phyloP scores from a whole-genome alignment of 805 yeast species.

The Metschnikowia lunata region DNA sequence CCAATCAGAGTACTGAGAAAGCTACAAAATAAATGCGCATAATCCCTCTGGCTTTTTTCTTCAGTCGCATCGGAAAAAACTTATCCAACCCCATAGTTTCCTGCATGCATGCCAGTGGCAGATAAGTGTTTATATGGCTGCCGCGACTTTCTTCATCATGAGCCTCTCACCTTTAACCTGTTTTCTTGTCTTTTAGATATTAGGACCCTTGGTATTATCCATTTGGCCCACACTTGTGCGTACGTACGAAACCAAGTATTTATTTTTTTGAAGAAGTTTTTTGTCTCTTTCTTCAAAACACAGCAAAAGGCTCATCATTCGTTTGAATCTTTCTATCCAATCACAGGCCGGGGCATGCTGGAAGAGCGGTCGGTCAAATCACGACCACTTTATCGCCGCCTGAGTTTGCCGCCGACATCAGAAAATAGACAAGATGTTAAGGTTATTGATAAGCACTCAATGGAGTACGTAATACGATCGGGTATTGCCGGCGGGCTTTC shows the following conservation, averaged over 20 bases:
- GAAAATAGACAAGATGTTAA: conserved; percentile 11
- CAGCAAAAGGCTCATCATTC: no score
- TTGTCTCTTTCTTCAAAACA: background rate
- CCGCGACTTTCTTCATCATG: background rate
- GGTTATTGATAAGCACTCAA: conserved; percentile 59
- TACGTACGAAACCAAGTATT: background rate
- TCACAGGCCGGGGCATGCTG: conserved; percentile 5
- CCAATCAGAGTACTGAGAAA: no score
- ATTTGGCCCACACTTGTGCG: background rate
- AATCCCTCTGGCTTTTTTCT: no score
- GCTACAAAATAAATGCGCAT: no score
- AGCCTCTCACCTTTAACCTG: background rate
- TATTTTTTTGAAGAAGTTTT: background rate
- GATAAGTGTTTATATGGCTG: background rate
- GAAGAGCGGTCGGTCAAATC: conserved; percentile 2
- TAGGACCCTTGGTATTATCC: background rate
- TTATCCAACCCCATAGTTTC: conserved; percentile 1
- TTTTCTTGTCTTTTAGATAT: background rate
- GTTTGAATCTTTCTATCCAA: background rate
- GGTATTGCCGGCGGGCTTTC: conserved; percentile 95
- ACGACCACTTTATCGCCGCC: conserved; percentile 1
- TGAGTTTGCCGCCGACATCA: background rate
- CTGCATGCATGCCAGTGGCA: background rate
- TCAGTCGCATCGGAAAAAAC: no score
- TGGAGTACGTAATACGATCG: conserved; percentile 75